Base-by-base conservation (phyloP, 495 filamentous ascomycete genomes). In the Aspergillus funiculosus region DNA sequence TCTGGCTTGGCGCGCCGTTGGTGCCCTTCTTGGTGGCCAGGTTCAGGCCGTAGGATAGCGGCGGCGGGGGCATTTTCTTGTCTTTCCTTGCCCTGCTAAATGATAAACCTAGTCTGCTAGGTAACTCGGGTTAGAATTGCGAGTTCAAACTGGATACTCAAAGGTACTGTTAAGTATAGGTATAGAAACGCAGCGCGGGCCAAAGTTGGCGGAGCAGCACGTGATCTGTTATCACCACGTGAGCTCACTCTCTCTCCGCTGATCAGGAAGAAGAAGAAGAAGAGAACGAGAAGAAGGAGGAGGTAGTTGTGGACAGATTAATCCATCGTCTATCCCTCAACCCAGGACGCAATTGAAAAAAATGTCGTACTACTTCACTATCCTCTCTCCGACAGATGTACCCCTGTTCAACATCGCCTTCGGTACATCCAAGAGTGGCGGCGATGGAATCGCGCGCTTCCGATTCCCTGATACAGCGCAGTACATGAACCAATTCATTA, bases 351-450 rank as follows among this genome's bases (percentile, higher is more conserved):
- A 25, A 24, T 26, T 26, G 11, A 39, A 19, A 17, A 49, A 53
- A 65, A 95, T 96, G 89, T 94, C 88, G 44, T 97, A 94, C 77
- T 94, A 94, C 73, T 96, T 97, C 66, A 83, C 85, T 57, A 94
- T 98, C 45, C 76, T 97, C 62, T 89, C 88, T 57, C 94, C 91
- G 3, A 85, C 85, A 39, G 92, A 98, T 65, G 90, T 87, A 61
- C 90, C 92, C 14, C 79, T 96, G 45, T 98, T 96, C 73, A 89
- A 94, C 67, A 77, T 89, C 63, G 88, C 94, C 53, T 97, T 98
- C 68, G 92, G 92, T 54, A 95, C 89, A 35, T 90, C 87, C 25
- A 95, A 95, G 67, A 79, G 83, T 46, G 89, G 90, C 68, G 90
- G 89, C 54, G 91, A 96, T 75, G 92, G 92, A 54, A 76, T 89